A percentile compares a stretch with the other conserved stretches of the same genome.
Evolutionary conservation across 208 protist genomes (phyloP).

Genomic region (Wallacemonas sp.): DNA sequence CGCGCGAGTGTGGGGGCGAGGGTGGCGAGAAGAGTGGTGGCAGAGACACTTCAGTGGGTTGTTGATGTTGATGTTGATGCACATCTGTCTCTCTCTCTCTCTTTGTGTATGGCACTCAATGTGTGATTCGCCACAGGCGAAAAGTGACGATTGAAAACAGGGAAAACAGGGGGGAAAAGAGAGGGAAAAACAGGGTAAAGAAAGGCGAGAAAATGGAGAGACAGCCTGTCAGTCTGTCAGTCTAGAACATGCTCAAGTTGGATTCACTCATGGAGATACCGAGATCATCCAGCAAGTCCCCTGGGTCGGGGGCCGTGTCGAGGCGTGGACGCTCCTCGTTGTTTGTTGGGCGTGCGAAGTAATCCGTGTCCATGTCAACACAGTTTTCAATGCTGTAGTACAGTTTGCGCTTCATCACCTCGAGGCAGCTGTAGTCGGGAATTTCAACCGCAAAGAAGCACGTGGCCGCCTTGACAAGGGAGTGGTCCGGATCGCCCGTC

Average conservation of each 20-base stretch:
- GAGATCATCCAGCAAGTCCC: slow-evolving; percentile 50
- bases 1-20: too few relatives aligned
- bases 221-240: too few relatives aligned
- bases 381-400: slow-evolving; percentile 97
- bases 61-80: slow-evolving; percentile 1
- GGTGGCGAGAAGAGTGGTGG: too few relatives aligned
- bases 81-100: background rate
- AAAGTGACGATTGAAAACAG: too few relatives aligned
- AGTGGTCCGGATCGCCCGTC: slow-evolving; percentile 85
- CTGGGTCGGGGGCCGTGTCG: slow-evolving; percentile 53
- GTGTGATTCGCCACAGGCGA: background rate
- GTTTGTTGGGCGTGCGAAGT: slow-evolving; percentile 78
- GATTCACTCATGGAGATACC: slow-evolving; percentile 4
- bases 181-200: slow-evolving; percentile 13
- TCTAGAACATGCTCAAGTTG: background rate
- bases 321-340: slow-evolving; percentile 82
- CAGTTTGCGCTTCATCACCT: slow-evolving; percentile 93
- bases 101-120: background rate
- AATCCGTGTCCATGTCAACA: slow-evolving; percentile 94
- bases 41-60: background rate
- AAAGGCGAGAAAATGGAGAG: slow-evolving; percentile 13
- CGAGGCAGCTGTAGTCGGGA: slow-evolving; percentile 93
- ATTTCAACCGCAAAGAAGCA: slow-evolving; percentile 97
- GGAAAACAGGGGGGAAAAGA: too few relatives aligned
- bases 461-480: slow-evolving; percentile 87